Evolutionary conservation across 192 early-diverging fungal genomes (phyloP).

Genomic region (Spizellomyces sp.): DNA sequence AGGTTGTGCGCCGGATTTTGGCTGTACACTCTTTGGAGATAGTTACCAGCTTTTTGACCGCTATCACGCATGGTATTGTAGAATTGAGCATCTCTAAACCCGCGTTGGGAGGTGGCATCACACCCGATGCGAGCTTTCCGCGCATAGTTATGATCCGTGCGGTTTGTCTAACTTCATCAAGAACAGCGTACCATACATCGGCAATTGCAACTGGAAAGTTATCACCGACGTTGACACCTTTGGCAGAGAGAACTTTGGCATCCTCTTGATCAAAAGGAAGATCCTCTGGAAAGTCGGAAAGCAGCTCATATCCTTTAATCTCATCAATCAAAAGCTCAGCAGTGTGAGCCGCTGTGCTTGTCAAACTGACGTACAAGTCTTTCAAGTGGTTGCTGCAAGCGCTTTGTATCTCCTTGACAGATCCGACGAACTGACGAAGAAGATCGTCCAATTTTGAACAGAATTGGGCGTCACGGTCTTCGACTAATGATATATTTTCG

Average conservation of each 20-base stretch:
- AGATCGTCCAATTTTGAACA: conserved; percentile 39
- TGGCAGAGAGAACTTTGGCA: conserved; percentile 22
- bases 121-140: conserved; percentile 46
- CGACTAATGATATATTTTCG: neutral
- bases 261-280: conserved; percentile 41
- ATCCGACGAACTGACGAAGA: conserved; percentile 38
- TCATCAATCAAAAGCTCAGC: conserved; percentile 48
- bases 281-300: conserved; percentile 45
- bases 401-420: conserved; percentile 49
- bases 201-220: conserved; percentile 36
- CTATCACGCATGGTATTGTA: conserved; percentile 49
- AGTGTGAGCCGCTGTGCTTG: conserved; percentile 33
- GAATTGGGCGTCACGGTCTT: conserved; percentile 32
- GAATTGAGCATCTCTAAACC: conserved; percentile 48
- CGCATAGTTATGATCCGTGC: conserved; percentile 37
- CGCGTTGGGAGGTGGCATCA: conserved; percentile 46
- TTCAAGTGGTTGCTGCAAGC: conserved; percentile 37
- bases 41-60: conserved; percentile 52
- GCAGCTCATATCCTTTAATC: conserved; percentile 41
- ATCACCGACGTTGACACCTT: conserved; percentile 20
- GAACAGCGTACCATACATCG: conserved; percentile 32
- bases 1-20: conserved; percentile 32
- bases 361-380: conserved; percentile 43
- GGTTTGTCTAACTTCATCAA: conserved; percentile 38
- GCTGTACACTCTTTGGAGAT: conserved; percentile 38